Evolutionary conservation across 163 green algal species (phyloP).

Genomic region (Chlorella variabilis): DNA sequence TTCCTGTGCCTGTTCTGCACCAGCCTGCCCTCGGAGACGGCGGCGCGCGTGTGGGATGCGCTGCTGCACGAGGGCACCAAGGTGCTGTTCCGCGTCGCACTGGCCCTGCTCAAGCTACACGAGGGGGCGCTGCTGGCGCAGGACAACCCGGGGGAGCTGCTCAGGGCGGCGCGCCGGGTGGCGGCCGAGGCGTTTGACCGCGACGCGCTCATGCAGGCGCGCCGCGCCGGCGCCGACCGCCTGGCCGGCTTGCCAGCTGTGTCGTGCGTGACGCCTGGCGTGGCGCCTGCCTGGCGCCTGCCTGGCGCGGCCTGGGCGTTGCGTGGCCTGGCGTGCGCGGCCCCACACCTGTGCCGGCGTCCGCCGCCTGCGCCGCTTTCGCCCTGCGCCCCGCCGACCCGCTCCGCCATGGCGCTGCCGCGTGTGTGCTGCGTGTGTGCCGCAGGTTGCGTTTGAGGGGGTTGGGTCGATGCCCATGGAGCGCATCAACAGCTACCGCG

Average conservation of each 20-base stretch:
- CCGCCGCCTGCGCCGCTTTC: no score
- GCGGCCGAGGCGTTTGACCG: constrained; percentile 69
- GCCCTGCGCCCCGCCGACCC: no score
- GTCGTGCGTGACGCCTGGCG: no score
- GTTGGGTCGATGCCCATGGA: constrained; percentile 86
- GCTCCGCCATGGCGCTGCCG: no score
- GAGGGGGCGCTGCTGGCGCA: constrained; percentile 71
- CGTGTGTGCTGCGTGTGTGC: no score
- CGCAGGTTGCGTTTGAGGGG: constrained; percentile 77
- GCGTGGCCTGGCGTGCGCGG: no score
- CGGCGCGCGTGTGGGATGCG: constrained; percentile 79
- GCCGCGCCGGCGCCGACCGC: no score
- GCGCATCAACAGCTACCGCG: constrained; percentile 72
- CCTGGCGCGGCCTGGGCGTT: no score
- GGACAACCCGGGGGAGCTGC: constrained; percentile 71
- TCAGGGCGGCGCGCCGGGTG: constrained; percentile 63
- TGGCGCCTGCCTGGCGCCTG: no score
- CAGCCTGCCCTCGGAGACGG: constrained; percentile 73
- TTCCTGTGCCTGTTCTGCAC: constrained; percentile 81
- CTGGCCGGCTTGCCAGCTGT: background rate
- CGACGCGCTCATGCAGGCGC: constrained; percentile 76
- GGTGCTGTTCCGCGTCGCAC: constrained; percentile 80
- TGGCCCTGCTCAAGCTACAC: constrained; percentile 80
- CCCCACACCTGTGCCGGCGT: no score
- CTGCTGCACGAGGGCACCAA: constrained; percentile 87